Base-by-base conservation (phyloP, 495 filamentous ascomycete genomes). In the Xylaria palmicola region DNA sequence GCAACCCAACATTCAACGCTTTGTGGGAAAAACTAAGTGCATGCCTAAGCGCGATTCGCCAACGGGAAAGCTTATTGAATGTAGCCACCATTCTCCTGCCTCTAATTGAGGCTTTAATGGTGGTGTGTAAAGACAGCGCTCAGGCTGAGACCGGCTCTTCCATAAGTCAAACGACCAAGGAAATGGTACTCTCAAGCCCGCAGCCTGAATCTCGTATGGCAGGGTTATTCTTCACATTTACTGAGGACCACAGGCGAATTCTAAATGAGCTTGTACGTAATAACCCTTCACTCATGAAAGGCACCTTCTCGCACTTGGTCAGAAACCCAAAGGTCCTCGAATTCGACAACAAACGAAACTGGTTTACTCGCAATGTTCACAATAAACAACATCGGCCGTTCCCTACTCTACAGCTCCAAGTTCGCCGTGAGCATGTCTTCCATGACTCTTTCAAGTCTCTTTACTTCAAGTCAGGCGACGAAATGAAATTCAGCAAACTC, bases 271-370 rank as follows among this genome's bases (percentile, higher is more conserved):
- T 99, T 59, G 95, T 99, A 61, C 89, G 94, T 36, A 90, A 95
- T 63, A 98, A 94, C 62, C 94, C 94, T 30, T 93, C 96, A 67
- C 85, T 99, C 62, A 99, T 99, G 94, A 97, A 93, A 63, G 94
- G 93, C 41, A 95, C 92, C 13, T 97, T 99, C 75, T 92, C 93
- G 7, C 79, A 97, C 37, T 79, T 99, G 27, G 93, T 97, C 63
- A 97, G 96, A 79, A 99, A 99, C 68, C 95, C 94, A 45, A 98
- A 97, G 83, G 94, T 99, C 13, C 76, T 99, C 47, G 94, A 99
- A 66, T 99, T 99, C 68, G 94, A 99, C 73, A 99, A 98, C 78
- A 99, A 99, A 82, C 93, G 95, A 66, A 97, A 95, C 73, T 99
- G 94, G 83, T 99, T 99, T 79, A 97, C 84, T 73, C 90, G 95